Evolutionary conservation across 2,329 filamentous ascomycete genomes (phyloP).

Genomic region (Trichoderma sp.): DNA sequence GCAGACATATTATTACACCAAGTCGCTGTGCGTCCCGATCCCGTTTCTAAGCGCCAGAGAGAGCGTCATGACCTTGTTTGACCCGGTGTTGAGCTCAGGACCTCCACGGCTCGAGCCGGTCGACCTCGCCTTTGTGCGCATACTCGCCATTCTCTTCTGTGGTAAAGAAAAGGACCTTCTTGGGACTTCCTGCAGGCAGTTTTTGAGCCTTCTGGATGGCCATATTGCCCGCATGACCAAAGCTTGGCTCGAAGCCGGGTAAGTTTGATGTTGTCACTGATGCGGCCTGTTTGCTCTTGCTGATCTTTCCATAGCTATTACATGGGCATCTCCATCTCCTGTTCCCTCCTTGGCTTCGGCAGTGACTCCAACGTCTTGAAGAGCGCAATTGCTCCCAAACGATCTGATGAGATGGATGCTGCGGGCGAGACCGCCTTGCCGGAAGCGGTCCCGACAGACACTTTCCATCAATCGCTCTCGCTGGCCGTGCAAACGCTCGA

Average conservation of each 20-base stretch:
- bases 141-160: conserved; percentile 66
- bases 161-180: conserved; percentile 50
- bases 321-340: conserved; percentile 40
- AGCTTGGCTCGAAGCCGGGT: conserved; percentile 56
- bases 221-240: conserved; percentile 57
- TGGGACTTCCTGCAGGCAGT: conserved; percentile 49
- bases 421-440: conserved; percentile 35
- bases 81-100: conserved; percentile 53
- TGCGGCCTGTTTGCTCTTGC: not conserved
- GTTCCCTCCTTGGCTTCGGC: conserved; percentile 42
- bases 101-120: conserved; percentile 42
- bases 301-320: conserved; percentile 35
- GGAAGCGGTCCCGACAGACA: conserved; percentile 30
- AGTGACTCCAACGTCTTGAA: conserved; percentile 51
- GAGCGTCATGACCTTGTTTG: conserved; percentile 70
- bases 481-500: conserved; percentile 50
- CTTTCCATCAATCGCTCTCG: conserved; percentile 42
- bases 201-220: conserved; percentile 56
- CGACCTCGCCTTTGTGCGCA: conserved; percentile 64
- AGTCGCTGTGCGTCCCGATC: conserved; percentile 67
- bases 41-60: conserved; percentile 70
- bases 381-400: conserved; percentile 41
- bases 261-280: conserved; percentile 13
- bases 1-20: conserved; percentile 73
- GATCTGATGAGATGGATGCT: conserved; percentile 24